Conservation (phyloP, 768 basidiomycete genomes). For the Mycena vulgaris region DNA sequence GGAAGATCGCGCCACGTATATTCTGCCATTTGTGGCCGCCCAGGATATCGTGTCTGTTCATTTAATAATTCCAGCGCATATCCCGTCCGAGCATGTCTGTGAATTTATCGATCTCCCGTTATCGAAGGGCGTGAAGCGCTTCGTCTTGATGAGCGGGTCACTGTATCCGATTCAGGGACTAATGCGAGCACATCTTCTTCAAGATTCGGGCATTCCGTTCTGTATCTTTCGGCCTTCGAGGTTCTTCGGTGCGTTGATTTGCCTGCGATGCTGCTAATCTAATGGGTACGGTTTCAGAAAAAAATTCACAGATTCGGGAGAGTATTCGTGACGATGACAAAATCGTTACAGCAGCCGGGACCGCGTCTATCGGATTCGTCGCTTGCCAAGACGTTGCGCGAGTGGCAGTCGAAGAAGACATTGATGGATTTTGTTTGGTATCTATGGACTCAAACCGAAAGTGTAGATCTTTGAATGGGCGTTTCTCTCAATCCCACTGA, state of each 20-base stretch:
- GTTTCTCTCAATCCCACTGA: too few species aligned
- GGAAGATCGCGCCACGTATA: slow-evolving; percentile 29
- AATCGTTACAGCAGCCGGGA: too few species aligned
- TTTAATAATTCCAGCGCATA: slow-evolving; percentile 22
- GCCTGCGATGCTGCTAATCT: background rate
- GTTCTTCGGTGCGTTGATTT: slow-evolving; percentile 26
- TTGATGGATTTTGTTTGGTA: too few species aligned
- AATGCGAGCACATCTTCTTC: slow-evolving; percentile 17
- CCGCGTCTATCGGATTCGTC: too few species aligned
- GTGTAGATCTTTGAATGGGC: too few species aligned
- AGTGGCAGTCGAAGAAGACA: too few species aligned
- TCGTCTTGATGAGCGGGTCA: slow-evolving; percentile 28
- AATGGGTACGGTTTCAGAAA: too few species aligned
- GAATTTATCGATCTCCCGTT: slow-evolving; percentile 29
- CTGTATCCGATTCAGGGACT: slow-evolving; percentile 21
- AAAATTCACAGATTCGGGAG: too few species aligned
- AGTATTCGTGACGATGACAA: too few species aligned
- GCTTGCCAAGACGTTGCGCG: too few species aligned
- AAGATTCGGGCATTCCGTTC: slow-evolving; percentile 4
- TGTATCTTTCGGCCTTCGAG: slow-evolving; percentile 25
- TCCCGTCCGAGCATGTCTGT: background rate
- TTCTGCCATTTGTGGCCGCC: slow-evolving; percentile 22
- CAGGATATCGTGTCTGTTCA: slow-evolving; percentile 12
- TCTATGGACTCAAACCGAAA: too few species aligned
- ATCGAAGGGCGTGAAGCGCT: background rate